These are phyloP conservation scores for Lachancea nothofagi DNA, from an alignment of 805 yeast genomes.

Conservation along the genomic window DNA sequence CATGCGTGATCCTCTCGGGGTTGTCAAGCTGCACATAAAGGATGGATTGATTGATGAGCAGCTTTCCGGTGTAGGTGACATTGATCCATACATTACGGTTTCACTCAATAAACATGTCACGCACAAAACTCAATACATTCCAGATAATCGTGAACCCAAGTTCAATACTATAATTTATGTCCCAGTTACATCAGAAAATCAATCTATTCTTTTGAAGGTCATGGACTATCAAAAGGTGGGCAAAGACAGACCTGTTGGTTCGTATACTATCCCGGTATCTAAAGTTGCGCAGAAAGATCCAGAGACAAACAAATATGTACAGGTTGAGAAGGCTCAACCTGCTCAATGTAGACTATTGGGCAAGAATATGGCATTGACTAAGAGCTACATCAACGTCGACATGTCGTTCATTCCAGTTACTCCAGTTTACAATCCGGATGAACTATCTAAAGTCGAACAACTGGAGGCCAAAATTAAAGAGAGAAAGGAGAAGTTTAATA, in stretches of 20 bases:
- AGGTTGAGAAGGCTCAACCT: conserved; percentile 44
- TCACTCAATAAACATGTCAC: conserved; percentile 51
- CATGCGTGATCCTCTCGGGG: conserved; percentile 54
- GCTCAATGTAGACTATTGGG: conserved; percentile 31
- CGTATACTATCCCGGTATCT: conserved; percentile 44
- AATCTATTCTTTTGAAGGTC: conserved; percentile 51
- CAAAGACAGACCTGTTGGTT: conserved; percentile 61
- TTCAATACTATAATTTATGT: conserved; percentile 55
- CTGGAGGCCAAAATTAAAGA: conserved; percentile 37
- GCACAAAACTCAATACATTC: conserved; percentile 50
- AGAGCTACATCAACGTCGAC: conserved; percentile 49
- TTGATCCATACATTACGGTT: conserved; percentile 69
- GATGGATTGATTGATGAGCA: conserved; percentile 47
- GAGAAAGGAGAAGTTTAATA: conserved; percentile 35
- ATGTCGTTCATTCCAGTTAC: conserved; percentile 61
- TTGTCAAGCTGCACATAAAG: conserved; percentile 53
- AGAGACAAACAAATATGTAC: conserved; percentile 40
- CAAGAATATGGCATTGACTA: conserved; percentile 38
- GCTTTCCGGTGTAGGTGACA: conserved; percentile 62
- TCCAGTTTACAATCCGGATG: conserved; percentile 57
- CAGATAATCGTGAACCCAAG: conserved; percentile 50
- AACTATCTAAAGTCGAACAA: conserved; percentile 43
- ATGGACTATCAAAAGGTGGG: conserved; percentile 63
- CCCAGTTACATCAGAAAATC: conserved; percentile 57
- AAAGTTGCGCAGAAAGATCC: conserved; percentile 45